phyloP scores from a whole-genome alignment of 2,329 filamentous ascomycete species.

The Calcarisporium arbuscula region DNA sequence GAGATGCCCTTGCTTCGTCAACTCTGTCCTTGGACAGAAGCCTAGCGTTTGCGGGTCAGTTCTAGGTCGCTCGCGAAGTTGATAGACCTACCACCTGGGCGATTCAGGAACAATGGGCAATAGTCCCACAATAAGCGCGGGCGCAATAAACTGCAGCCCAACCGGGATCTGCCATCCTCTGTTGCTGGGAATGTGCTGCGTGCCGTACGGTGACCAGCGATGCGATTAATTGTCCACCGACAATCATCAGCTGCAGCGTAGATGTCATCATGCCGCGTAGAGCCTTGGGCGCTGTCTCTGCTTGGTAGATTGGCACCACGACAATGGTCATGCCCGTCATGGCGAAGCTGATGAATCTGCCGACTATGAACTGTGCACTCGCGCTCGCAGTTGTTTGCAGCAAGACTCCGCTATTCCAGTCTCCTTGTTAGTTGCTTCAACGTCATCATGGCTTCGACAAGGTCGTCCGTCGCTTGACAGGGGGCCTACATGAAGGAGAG shows the following conservation, averaged over 20 bases:
- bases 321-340: conserved; percentile 26
- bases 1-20: conserved; percentile 26
- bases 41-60: conserved; percentile 6
- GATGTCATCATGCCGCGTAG: conserved; percentile 22
- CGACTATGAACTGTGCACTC: conserved; percentile 22
- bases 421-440: too few relatives aligned
- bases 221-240: conserved; percentile 18
- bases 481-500: conserved; percentile 8
- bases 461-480: neutral
- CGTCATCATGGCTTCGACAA: neutral
- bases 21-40: conserved; percentile 30
- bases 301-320: conserved; percentile 23
- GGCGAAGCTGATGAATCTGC: conserved; percentile 21
- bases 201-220: conserved; percentile 20
- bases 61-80: neutral
- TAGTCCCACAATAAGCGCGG: conserved; percentile 26
- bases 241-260: conserved; percentile 21
- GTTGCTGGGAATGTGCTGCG: conserved; percentile 13
- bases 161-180: conserved; percentile 38
- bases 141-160: conserved; percentile 36
- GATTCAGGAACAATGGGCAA: conserved; percentile 36
- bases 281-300: conserved; percentile 18
- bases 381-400: conserved; percentile 22
- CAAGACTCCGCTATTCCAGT: conserved; percentile 17
- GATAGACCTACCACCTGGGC: conserved; percentile 28